Base-by-base conservation (phyloP, 2,329 filamentous ascomycete genomes). In the Penicillium palitans region DNA sequence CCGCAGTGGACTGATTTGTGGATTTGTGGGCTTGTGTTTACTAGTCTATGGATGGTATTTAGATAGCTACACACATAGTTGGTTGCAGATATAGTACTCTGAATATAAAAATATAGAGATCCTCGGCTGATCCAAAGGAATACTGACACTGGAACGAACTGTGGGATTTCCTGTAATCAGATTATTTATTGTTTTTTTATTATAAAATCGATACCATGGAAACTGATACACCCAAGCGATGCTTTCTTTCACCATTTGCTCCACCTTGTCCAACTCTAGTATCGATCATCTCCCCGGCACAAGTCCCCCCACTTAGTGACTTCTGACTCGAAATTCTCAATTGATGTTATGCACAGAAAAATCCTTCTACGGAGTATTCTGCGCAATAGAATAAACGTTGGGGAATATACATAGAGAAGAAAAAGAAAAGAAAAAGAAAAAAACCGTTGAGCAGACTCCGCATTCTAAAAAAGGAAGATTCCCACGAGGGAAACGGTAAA, bases 231-330 rank as follows among this genome's bases (percentile, higher is more conserved):
- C 25, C 29, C 19, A 45, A 37, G 15, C 24, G 42, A 29, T 45
- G 15, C 42, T 29, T 42, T 42, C 35, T 51, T 42, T 42, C 39
- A 8, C 39, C 27, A 25, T 25, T 39, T 24, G 40, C 52, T 51
- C 62, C 56, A 55, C 58, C 35, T 7, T 48, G 44, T 53, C 62
- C 63, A 55, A 61, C 54, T 31, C n/a, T 45, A 56, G 63, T 54
- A 66, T 54, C 0, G 63, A 66, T 64, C 63, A 58, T 48, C 58
- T 60, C 52, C 52, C 63, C 58, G 49, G 56, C 52, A 49, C 58
- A 55, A 61, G 41, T 52, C 51, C 51, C 59, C 54, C 62, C 56
- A 62, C 55, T 55, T 54, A 17, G 25, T 29, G 42, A 31, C 58
- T 62, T 59, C 61, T 62, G 61, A 55, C 45, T 55, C 42, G 40